Conservation (phyloP, 2,329 filamentous ascomycete genomes). For the Arachnomyces sp. region DNA sequence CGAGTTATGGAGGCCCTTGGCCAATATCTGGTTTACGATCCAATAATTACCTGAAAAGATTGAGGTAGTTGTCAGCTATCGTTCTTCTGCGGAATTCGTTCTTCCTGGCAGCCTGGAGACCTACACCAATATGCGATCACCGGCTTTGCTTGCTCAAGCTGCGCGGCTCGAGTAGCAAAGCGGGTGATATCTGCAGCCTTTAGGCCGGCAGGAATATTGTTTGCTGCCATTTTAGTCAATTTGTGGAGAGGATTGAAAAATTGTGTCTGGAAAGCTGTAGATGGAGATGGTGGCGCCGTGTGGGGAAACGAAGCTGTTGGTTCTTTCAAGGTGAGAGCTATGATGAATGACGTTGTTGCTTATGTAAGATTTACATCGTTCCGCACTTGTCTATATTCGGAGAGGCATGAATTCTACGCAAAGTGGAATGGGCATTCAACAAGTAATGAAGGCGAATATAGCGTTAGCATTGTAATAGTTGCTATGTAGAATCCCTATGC, state of each 20-base stretch:
- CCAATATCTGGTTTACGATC: constrained; percentile 85
- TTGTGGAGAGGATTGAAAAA: constrained; percentile 2
- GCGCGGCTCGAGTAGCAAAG: constrained; percentile 72
- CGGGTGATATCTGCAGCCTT: constrained; percentile 74
- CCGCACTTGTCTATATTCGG: too few species aligned
- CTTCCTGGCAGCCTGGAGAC: constrained; percentile 26
- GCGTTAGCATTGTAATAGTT: too few species aligned
- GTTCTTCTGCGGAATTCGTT: background rate
- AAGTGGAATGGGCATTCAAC: too few species aligned
- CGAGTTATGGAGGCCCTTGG: constrained; percentile 65
- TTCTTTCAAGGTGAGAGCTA: constrained; percentile 2
- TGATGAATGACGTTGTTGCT: constrained; percentile 20
- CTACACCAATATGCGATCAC: constrained; percentile 92
- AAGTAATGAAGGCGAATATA: too few species aligned
- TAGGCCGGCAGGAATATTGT: constrained; percentile 59
- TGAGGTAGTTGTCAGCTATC: background rate
- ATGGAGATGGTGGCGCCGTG: constrained; percentile 5
- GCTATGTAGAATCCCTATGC: too few species aligned
- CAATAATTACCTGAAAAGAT: constrained; percentile 67
- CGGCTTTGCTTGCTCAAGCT: constrained; percentile 77
- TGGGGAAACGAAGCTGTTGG: constrained; percentile 1
- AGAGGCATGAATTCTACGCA: too few species aligned
- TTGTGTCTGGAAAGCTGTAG: constrained; percentile 1
- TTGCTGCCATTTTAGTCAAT: constrained; percentile 54
- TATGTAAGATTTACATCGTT: background rate